Percentiles rank a stretch among this genome's conserved stretches.
Evolutionary conservation across 805 yeast genomes (phyloP).

Genomic region (Zygosaccharomyces lentus): DNA sequence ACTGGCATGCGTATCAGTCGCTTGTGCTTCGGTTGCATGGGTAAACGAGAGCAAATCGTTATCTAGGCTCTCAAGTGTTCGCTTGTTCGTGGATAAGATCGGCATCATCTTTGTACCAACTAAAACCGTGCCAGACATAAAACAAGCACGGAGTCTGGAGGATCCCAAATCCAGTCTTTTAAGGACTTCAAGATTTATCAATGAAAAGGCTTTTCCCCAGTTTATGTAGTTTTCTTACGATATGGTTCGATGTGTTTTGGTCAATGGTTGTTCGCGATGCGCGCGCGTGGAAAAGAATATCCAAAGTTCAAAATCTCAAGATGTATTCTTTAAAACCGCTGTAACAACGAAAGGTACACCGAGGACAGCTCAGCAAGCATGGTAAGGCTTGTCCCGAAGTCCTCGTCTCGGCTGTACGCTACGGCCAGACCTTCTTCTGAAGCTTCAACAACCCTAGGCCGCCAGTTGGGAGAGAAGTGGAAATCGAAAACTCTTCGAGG

Average conservation of each 20-base stretch:
- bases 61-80: constrained; percentile 18
- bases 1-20: constrained; percentile 8
- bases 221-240: not conserved
- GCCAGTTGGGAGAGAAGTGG: constrained; percentile 30
- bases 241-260: not conserved
- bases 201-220: not conserved
- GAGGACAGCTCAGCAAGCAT: not conserved
- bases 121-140: not conserved
- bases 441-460: constrained; percentile 10
- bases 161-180: not conserved
- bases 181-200: not conserved
- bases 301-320: not conserved
- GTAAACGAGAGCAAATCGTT: constrained; percentile 18
- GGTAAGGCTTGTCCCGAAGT: not conserved
- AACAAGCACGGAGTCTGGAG: not conserved
- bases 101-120: constrained; percentile 1
- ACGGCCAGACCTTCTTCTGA: not conserved
- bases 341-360: not conserved
- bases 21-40: constrained; percentile 1
- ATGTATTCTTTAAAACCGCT: too few relatives aligned
- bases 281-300: not conserved
- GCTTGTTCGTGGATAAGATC: constrained; percentile 8
- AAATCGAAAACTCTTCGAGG: constrained; percentile 22
- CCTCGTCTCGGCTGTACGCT: not conserved
- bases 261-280: not conserved